Base-by-base conservation (phyloP, 1,284 basidiomycete genomes). In the Cryptococcus neoformans region DNA sequence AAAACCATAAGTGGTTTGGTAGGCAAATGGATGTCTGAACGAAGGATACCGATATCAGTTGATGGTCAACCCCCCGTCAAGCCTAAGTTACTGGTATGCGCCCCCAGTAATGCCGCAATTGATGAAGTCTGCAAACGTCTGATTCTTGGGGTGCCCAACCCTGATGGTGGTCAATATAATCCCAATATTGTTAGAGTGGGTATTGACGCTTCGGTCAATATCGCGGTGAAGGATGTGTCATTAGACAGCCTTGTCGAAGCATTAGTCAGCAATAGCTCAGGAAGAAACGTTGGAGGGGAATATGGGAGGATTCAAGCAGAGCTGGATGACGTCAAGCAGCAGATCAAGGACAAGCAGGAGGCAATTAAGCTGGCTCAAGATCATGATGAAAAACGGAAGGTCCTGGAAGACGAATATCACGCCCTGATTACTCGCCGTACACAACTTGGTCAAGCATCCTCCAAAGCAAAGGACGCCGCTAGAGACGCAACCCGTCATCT, bases 31-130 rank as follows among this genome's bases (percentile, higher is more conserved):
- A 76, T 95, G 41, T 83, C 87, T 1, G 83, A 80, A 49, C 84
- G 88, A 4, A 76, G 81, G 9, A 79, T 78, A 34, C 75, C 81
- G 14, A 83, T 88, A 69, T 80, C 69, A 14, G 48, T 70, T 38
- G 67, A 78, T 42, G 77, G 79, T 0, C 81, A 84, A 46, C 83
- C 83, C 62, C 78, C 78, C n/a, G 72, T 81, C 2, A 76, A 81
- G 2, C 79, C 85, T 57, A 96, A 96, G 74, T 81, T 99, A 47
- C 83, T 99, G 14, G 82, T 99, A 35, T 99, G 96, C 71, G 96
- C 96, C 0, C 96, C 96, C 1, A 95, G 91, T 80, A 99, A 99
- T 74, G 96, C 96, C 12, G 96, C 96, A 44, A 95, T 99, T 52
- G 94, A 99, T 72, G 96, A 99, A 79, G 87, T 99, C 34, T 91